phyloP scores from a whole-genome alignment of 73 alveolate genomes.

The Symbiodinium natans region DNA sequence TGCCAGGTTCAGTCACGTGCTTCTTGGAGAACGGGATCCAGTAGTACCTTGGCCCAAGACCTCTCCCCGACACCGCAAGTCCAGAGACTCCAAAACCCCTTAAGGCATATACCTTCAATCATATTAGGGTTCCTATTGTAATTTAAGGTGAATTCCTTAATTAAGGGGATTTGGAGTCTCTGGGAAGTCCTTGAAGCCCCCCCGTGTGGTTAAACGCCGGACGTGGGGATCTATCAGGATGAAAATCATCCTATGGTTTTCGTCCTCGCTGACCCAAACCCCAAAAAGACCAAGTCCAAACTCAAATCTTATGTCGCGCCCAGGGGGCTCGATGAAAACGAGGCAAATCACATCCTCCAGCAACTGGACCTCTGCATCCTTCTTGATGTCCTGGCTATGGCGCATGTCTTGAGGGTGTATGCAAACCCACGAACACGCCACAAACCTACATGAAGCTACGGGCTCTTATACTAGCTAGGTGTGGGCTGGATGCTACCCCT shows the following conservation, averaged over 20 bases:
- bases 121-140: no score
- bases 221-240: no score
- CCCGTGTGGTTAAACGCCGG: no score
- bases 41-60: background rate
- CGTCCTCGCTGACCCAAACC: no score
- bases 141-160: conserved; percentile 10
- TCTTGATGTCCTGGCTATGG: background rate
- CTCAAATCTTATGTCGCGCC: no score
- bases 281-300: no score
- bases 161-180: background rate
- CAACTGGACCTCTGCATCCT: conserved; percentile 59
- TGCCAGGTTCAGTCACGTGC: conserved; percentile 10
- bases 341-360: conserved; percentile 84
- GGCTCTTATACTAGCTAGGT: background rate
- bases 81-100: background rate
- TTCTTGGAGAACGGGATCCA: conserved; percentile 10
- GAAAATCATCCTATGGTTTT: background rate
- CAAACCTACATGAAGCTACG: background rate
- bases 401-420: no score
- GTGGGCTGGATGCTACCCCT: background rate
- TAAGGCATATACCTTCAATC: background rate
- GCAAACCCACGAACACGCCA: background rate
- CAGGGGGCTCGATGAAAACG: conserved; percentile 33
- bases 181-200: background rate
- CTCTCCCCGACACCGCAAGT: no score